Conservation (phyloP, 2,329 filamentous ascomycete genomes). For the Venturia nashicola region DNA sequence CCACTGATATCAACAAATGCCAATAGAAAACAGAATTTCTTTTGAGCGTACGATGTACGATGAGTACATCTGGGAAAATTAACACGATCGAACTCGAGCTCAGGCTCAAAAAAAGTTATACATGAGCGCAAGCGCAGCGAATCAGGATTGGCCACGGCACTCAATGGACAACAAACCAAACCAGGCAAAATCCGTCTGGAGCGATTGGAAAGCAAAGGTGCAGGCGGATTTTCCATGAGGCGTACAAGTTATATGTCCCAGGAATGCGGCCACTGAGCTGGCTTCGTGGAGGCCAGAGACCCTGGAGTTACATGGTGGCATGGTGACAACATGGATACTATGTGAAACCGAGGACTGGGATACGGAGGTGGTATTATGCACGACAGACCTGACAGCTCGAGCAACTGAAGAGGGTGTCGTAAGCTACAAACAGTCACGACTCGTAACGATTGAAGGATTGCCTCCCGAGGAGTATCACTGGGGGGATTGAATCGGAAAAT, state of each 20-base stretch:
- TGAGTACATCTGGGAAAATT: neutral
- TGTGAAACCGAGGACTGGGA: slow-evolving; percentile 2
- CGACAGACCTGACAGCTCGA: neutral
- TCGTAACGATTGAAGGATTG: neutral
- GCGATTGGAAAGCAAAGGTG: neutral
- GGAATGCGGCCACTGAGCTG: neutral
- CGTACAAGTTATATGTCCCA: neutral
- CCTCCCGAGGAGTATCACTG: neutral
- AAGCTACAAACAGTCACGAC: neutral
- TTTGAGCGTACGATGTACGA: neutral
- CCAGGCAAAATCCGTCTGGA: neutral
- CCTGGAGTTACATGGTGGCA: neutral
- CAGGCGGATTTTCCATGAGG: neutral
- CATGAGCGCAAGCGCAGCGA: neutral
- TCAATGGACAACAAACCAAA: neutral
- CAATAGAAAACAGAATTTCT: neutral
- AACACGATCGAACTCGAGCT: neutral
- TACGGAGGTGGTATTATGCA: neutral
- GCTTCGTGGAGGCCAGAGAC: neutral
- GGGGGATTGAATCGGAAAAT: too few species aligned
- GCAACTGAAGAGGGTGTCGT: neutral
- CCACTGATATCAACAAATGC: neutral
- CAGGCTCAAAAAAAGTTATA: neutral
- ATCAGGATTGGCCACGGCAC: neutral
- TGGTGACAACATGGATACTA: neutral